Base-by-base conservation (phyloP, 148 eudicot species). In the Amaranthus hypochondriacus region DNA sequence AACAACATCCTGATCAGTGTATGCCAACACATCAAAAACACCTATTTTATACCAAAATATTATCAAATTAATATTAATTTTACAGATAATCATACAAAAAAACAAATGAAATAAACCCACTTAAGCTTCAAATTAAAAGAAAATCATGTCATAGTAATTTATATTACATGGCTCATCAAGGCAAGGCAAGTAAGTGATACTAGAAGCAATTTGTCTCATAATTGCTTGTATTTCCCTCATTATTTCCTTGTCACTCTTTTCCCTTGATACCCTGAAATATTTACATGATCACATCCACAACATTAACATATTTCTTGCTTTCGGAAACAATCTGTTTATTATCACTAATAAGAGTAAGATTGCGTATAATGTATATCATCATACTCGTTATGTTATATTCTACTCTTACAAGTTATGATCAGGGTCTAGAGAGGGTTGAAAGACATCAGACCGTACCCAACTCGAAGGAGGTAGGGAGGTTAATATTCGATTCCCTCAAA, bases 151-250 rank as follows among this genome's bases (percentile, higher is more conserved):
- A 43, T 21, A 58, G 5, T 12, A 39, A 14, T 49, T 3, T 7
- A 11, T 59, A 81, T 89, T 90, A 92, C 98, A 95, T 14, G 97
- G 90, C 77, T 95, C 97, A 80, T 92, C 97, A 66, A 92, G 88
- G 84, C 98, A 95, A 62, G 98, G 98, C 88, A 95, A 79, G 84
- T 92, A 95, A 51, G 98, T 92, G 59, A 95, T 89, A 84, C 98
- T 95, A 11, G 98, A 92, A 62, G 93, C 93, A 64, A 92, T 92
- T 73, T 95, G 98, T 62, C 98, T 87, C 98, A 95, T 95, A 69
- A 95, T 92, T 63, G 98, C 98, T 83, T 95, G 98, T 53, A 95
- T 95, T 77, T 95, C 98, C 71, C 98, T 90, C 98, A 95, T 95
- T 0, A 95, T 95, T 75, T 95, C 98, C 76, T 95, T 95, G 73